phyloP scores from a whole-genome alignment of 805 yeast species.

The Sugiyamaella valdiviana region DNA sequence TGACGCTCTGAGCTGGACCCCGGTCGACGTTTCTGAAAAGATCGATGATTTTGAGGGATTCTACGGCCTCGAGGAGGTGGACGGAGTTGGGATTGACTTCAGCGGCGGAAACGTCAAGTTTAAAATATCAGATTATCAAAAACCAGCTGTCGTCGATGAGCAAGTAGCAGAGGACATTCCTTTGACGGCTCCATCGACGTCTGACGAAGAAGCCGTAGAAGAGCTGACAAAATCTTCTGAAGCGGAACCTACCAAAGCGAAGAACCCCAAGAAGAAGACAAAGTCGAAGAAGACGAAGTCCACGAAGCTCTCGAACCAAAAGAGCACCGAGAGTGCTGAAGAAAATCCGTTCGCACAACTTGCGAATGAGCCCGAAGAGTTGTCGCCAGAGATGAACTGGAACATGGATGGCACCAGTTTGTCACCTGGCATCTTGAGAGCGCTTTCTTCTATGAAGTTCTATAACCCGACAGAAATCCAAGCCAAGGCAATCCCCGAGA shows the following conservation, averaged over 20 bases:
- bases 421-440: conserved; percentile 48
- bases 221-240: too few relatives aligned
- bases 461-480: conserved; percentile 80
- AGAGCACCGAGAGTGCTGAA: neutral
- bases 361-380: conserved; percentile 17
- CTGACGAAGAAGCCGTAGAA: conserved; percentile 1
- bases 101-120: conserved; percentile 56
- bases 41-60: conserved; percentile 85
- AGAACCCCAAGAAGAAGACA: conserved; percentile 5
- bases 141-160: conserved; percentile 27
- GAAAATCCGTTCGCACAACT: conserved; percentile 20
- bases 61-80: conserved; percentile 88
- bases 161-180: neutral
- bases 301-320: neutral
- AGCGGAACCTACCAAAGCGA: conserved; percentile 12
- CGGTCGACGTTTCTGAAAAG: conserved; percentile 76
- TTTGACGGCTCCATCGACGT: neutral
- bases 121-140: conserved; percentile 28
- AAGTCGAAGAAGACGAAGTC: conserved; percentile 12
- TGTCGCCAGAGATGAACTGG: conserved; percentile 31
- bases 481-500: conserved; percentile 62
- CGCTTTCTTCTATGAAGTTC: conserved; percentile 55
- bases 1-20: conserved; percentile 53
- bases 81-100: conserved; percentile 80
- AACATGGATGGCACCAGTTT: conserved; percentile 38